Conservation (phyloP, 495 filamentous ascomycete species). For the Aspergillus sclerotioniger region DNA sequence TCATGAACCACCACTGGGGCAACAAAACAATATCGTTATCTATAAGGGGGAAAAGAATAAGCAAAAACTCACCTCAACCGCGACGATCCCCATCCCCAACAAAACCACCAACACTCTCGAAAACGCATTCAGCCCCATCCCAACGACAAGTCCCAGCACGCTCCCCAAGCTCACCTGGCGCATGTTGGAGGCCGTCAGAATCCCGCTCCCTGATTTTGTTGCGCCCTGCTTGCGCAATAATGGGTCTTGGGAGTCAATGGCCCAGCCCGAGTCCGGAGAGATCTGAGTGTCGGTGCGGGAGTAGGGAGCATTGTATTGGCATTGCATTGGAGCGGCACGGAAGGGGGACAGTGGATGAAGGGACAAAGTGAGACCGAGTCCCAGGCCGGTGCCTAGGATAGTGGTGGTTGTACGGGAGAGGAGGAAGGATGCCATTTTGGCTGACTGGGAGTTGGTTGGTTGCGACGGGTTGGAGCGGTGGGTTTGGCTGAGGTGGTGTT, state of each 20-base stretch:
- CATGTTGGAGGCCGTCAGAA: constrained; percentile 49
- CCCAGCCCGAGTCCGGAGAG: constrained; percentile 30
- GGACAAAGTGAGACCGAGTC: constrained; percentile 39
- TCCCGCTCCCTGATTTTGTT: constrained; percentile 19
- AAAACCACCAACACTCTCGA: constrained; percentile 71
- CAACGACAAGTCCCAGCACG: constrained; percentile 65
- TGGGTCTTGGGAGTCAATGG: constrained; percentile 24
- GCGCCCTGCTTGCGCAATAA: constrained; percentile 29
- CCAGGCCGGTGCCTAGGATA: constrained; percentile 39
- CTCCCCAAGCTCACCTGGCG: constrained; percentile 70
- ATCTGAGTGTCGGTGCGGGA: constrained; percentile 16
- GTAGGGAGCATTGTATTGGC: constrained; percentile 35
- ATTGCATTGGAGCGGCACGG: constrained; percentile 38
- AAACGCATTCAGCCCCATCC: constrained; percentile 70
- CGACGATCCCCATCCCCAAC: constrained; percentile 66
- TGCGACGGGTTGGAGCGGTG: neutral
- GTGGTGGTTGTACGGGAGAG: constrained; percentile 31
- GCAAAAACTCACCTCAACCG: constrained; percentile 60
- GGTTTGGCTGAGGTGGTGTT: neutral
- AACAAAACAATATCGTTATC: too few species aligned
- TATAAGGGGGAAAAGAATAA: constrained; percentile 3
- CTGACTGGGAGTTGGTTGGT: constrained; percentile 7
- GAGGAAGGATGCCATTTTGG: constrained; percentile 27
- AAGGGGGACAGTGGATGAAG: constrained; percentile 39
- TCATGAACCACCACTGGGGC: too few species aligned